phyloP scores from a whole-genome alignment of 2,329 filamentous ascomycete species.

The Pseudocercospora crystallina region DNA sequence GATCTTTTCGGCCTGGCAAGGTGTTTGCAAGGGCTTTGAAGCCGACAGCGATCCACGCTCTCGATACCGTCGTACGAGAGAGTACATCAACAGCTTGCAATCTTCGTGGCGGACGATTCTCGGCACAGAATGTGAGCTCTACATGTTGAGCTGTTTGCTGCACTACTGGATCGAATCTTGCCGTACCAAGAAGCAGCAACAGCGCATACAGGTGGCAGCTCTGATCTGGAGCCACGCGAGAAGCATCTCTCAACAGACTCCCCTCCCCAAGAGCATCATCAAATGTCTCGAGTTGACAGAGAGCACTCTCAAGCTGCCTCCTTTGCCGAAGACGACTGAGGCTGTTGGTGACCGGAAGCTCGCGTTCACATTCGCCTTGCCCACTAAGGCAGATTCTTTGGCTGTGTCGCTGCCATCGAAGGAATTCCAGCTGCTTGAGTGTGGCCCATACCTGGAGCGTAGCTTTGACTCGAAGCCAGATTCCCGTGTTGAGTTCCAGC shows the following conservation, averaged over 20 bases:
- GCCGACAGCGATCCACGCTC: conserved; percentile 44
- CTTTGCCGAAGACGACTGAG: conserved; percentile 28
- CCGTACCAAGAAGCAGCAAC: conserved; percentile 33
- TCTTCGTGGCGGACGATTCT: conserved; percentile 41
- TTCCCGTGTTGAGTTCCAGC: conserved; percentile 67
- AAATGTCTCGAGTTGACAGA: conserved; percentile 38
- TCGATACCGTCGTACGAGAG: conserved; percentile 51
- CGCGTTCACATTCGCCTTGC: conserved; percentile 46
- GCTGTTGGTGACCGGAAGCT: conserved; percentile 33
- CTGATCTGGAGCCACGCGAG: conserved; percentile 48
- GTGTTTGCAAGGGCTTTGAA: conserved; percentile 48
- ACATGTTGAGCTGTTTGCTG: conserved; percentile 51
- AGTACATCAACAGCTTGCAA: conserved; percentile 48
- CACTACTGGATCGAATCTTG: conserved; percentile 50
- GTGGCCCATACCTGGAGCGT: conserved; percentile 73
- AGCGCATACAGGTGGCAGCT: conserved; percentile 45
- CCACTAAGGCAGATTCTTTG: conserved; percentile 30
- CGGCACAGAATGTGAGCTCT: conserved; percentile 49
- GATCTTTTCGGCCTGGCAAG: conserved; percentile 48
- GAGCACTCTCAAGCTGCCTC: conserved; percentile 42
- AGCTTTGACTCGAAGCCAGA: conserved; percentile 69
- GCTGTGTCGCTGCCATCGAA: conserved; percentile 42
- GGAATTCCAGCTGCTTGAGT: conserved; percentile 67
- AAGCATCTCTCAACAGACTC: conserved; percentile 39
- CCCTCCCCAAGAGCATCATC: conserved; percentile 44